Conservation (phyloP, 805 yeast species). For the Sungouiella thailandica region DNA sequence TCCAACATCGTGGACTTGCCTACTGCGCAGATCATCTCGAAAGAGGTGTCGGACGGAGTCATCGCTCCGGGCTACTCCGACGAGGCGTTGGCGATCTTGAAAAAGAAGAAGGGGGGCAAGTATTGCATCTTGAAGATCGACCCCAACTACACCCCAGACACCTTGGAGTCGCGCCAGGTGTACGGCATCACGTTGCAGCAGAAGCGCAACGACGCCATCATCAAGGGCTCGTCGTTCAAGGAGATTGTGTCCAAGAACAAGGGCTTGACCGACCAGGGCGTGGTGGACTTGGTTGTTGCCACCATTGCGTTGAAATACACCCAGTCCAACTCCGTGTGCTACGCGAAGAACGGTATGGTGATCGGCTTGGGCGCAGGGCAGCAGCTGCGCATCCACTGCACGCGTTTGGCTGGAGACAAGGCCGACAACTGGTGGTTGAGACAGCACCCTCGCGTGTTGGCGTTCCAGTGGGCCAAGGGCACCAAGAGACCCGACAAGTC, state of each 20-base stretch:
- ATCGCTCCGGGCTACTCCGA: slow-evolving; percentile 96
- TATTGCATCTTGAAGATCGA: slow-evolving; percentile 95
- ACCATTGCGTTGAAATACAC: slow-evolving; percentile 97
- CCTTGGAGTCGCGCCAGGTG: slow-evolving; percentile 86
- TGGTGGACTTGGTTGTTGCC: slow-evolving; percentile 92
- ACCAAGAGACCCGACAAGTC: slow-evolving; percentile 98
- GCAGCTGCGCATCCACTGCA: slow-evolving; percentile 98
- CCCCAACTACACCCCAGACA: slow-evolving; percentile 83
- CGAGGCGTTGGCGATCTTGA: slow-evolving; percentile 84
- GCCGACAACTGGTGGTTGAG: slow-evolving; percentile 99
- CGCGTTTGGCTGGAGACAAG: slow-evolving; percentile 98
- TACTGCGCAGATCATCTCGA: slow-evolving; percentile 94
- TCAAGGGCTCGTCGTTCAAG: slow-evolving; percentile 83
- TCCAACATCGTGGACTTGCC: slow-evolving; percentile 94
- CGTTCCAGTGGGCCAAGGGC: slow-evolving; percentile 96
- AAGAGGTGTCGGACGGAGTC: slow-evolving; percentile 97
- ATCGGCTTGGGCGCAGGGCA: slow-evolving; percentile 99
- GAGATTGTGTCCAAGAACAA: slow-evolving; percentile 89
- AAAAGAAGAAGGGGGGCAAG: slow-evolving; percentile 94
- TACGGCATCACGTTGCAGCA: slow-evolving; percentile 94
- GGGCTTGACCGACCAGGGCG: slow-evolving; percentile 84
- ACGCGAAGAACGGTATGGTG: slow-evolving; percentile 99
- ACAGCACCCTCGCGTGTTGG: slow-evolving; percentile 93
- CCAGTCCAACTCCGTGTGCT: slow-evolving; percentile 97
- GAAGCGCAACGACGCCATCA: slow-evolving; percentile 96